A percentile compares a stretch with the other conserved stretches of the same genome.
These are phyloP conservation scores for Exophiala lecanii-corni DNA, from an alignment of 2,329 filamentous ascomycete genomes.

Conservation along the genomic window DNA sequence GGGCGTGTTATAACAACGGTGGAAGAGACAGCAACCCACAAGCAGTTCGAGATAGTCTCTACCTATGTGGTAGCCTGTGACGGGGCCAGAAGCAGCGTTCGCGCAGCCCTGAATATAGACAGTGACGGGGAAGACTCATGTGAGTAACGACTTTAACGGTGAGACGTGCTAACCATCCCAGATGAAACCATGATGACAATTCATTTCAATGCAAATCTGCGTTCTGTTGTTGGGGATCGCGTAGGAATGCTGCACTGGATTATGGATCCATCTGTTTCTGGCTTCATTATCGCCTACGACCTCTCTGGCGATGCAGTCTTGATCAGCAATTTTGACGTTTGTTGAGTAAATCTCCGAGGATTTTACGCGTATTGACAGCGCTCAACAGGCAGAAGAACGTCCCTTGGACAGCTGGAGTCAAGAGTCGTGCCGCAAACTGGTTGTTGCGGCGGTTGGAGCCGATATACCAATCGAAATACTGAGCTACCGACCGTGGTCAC, in stretches of 20 bases:
- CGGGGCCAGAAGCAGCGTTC: conserved; percentile 17
- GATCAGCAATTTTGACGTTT: conserved; percentile 43
- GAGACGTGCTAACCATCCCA: conserved; percentile 22
- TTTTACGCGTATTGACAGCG: neutral
- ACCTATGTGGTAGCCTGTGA: conserved; percentile 17
- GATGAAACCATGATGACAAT: conserved; percentile 47
- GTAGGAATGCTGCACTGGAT: conserved; percentile 46
- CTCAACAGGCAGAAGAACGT: conserved; percentile 30
- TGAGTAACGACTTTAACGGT: conserved; percentile 23
- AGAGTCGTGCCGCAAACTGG: conserved; percentile 31
- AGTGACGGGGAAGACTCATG: conserved; percentile 43
- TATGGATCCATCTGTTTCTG: conserved; percentile 40
- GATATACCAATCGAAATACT: conserved; percentile 34
- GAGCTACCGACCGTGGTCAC: conserved; percentile 39
- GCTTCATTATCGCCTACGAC: conserved; percentile 44
- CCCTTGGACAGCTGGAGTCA: conserved; percentile 36
- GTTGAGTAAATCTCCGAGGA: conserved; percentile 7
- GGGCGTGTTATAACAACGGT: conserved; percentile 22
- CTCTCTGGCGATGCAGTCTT: conserved; percentile 40
- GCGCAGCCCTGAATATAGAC: conserved; percentile 27
- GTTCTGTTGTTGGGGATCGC: conserved; percentile 34
- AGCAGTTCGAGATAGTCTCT: conserved; percentile 12
- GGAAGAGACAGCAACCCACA: conserved; percentile 13
- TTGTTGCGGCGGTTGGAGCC: conserved; percentile 29
- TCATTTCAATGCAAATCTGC: conserved; percentile 41